These are phyloP conservation scores for Lasiodiplodia gonubiensis DNA, from an alignment of 2,329 filamentous ascomycete genomes.

Conservation along the genomic window DNA sequence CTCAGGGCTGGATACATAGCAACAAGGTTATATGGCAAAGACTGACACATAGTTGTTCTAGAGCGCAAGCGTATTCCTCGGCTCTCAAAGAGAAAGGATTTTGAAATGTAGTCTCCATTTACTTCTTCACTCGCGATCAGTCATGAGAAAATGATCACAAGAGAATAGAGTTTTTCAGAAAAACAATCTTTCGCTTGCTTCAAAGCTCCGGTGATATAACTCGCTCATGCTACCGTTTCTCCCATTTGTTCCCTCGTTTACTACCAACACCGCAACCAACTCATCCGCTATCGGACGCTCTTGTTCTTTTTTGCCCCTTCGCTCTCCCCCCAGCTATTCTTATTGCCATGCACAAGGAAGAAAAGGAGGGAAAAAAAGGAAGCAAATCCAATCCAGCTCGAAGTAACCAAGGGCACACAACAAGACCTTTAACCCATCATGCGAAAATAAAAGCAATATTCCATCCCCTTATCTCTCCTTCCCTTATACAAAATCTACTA, in stretches of 20 bases:
- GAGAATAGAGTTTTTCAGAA: not conserved
- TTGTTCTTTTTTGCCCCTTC: not conserved
- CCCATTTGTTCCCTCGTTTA: not conserved
- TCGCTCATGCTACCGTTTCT: not conserved
- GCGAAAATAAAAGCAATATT: not conserved
- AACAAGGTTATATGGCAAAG: too few relatives aligned
- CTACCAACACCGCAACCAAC: not conserved
- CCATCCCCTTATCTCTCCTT: not conserved
- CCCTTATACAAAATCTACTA: not conserved
- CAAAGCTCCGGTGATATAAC: not conserved
- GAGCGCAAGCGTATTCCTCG: too few relatives aligned
- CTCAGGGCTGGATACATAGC: too few relatives aligned
- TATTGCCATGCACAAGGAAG: not conserved
- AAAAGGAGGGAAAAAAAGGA: not conserved
- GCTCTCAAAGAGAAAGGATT: too few relatives aligned
- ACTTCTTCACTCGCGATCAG: not conserved
- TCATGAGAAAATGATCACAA: not conserved
- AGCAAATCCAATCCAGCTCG: not conserved
- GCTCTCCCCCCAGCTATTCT: constrained; percentile 2
- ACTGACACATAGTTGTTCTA: too few relatives aligned
- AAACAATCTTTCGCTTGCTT: not conserved
- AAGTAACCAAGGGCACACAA: not conserved
- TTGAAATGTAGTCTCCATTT: not conserved
- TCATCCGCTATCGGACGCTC: not conserved
- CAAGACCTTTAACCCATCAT: not conserved